Evolutionary conservation across 2,329 filamentous ascomycete species (phyloP).

Genomic region (Colletotrichum sp.): DNA sequence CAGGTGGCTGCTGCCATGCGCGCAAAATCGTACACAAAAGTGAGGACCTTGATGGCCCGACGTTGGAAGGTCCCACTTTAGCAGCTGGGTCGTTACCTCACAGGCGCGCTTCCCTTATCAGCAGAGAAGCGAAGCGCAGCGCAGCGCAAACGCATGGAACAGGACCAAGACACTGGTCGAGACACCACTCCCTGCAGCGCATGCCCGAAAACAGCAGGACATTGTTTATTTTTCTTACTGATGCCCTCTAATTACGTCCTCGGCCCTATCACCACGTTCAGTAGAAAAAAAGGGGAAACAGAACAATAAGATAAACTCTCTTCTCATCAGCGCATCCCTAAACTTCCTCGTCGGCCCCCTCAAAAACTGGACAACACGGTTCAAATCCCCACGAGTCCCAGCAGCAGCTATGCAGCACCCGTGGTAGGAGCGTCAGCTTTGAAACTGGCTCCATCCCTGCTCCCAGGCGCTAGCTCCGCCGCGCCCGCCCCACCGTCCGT

Average conservation of each 20-base stretch:
- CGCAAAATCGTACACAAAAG: background rate
- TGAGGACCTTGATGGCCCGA: slow-evolving; percentile 21
- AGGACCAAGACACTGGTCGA: background rate
- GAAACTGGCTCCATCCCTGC: slow-evolving; percentile 7
- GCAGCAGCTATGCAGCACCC: background rate
- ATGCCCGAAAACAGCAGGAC: background rate
- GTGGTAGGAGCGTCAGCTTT: background rate
- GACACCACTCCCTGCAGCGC: background rate
- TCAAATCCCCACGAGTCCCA: background rate
- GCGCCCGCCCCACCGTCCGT: background rate
- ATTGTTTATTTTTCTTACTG: background rate
- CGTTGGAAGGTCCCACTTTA: background rate
- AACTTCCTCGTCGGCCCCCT: background rate
- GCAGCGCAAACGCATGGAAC: background rate
- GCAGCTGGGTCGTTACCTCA: slow-evolving; percentile 4
- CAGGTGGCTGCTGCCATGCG: background rate
- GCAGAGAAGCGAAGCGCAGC: background rate
- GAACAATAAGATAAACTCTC: background rate
- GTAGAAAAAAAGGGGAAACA: background rate
- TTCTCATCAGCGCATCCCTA: background rate
- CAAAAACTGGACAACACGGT: background rate
- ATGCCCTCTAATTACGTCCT: background rate
- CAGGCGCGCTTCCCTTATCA: slow-evolving; percentile 1
- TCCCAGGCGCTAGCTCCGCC: background rate
- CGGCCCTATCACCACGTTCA: background rate